Evolutionary conservation across 163 green algal genomes (phyloP).

Genomic region (Scenedesmus sp.): DNA sequence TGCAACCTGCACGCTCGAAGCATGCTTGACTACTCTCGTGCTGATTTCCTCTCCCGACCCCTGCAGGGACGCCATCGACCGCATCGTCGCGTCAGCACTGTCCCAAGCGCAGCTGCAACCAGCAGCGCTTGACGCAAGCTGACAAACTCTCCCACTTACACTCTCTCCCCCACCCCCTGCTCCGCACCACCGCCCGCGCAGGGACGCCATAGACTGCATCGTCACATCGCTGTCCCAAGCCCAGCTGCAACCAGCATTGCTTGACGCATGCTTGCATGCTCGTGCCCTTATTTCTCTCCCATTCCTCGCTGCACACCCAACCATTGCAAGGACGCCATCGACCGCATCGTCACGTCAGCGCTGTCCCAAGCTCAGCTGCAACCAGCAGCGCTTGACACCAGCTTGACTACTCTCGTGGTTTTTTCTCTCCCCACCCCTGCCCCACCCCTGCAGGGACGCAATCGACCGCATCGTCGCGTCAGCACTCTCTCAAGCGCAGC

Average conservation of each 20-base stretch:
- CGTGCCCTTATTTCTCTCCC: too few relatives aligned
- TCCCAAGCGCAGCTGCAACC: conserved; percentile 67
- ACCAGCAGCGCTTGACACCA: neutral
- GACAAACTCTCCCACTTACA: neutral
- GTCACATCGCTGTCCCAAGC: conserved; percentile 78
- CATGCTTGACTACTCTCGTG: neutral
- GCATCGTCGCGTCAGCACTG: conserved; percentile 81
- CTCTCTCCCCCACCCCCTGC: neutral
- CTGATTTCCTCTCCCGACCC: neutral
- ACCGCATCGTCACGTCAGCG: conserved; percentile 81
- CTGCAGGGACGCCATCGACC: conserved; percentile 85
- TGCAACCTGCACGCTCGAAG: conserved; percentile 48
- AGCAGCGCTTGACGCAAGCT: too few relatives aligned
- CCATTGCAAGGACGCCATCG: conserved; percentile 86
- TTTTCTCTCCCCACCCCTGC: neutral
- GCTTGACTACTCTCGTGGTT: neutral
- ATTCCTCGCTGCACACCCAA: too few relatives aligned
- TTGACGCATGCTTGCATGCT: too few relatives aligned
- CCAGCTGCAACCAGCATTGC: too few relatives aligned
- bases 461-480: conserved; percentile 88
- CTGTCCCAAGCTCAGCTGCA: conserved; percentile 75
- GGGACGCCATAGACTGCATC: conserved; percentile 88
- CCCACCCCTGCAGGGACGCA: conserved; percentile 58
- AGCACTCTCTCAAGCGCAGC: conserved; percentile 75
- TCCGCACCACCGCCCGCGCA: too few relatives aligned